phyloP scores from a whole-genome alignment of 306 rosid genomes.

The Dalbergia cultrata region DNA sequence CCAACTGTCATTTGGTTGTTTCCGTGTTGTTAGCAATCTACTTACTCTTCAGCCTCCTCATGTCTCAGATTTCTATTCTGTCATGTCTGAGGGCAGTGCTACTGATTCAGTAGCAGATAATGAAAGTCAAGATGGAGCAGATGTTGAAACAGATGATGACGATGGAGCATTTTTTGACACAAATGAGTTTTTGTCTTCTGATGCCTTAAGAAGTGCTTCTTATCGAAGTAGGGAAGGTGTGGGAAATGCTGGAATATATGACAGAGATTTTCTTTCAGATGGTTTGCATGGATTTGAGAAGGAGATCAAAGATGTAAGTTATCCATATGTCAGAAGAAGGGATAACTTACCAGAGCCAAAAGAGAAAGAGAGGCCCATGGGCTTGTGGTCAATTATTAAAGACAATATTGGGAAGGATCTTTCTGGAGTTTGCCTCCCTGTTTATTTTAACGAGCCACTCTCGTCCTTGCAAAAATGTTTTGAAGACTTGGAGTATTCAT shows the following conservation, averaged over 20 bases:
- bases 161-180: constrained; percentile 86
- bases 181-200: constrained; percentile 76
- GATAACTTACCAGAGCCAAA: constrained; percentile 94
- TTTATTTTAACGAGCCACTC: constrained; percentile 98
- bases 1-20: constrained; percentile 21
- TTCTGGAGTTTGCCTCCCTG: constrained; percentile 99
- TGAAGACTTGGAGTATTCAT: constrained; percentile 97
- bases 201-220: constrained; percentile 93
- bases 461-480: constrained; percentile 98
- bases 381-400: constrained; percentile 98
- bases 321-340: constrained; percentile 89
- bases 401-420: constrained; percentile 99
- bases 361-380: constrained; percentile 90
- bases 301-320: constrained; percentile 66
- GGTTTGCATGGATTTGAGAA: constrained; percentile 68
- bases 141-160: constrained; percentile 90
- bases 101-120: constrained; percentile 89
- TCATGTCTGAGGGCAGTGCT: constrained; percentile 94
- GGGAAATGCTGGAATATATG: constrained; percentile 68
- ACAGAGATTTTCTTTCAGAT: constrained; percentile 73
- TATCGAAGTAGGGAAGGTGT: constrained; percentile 79
- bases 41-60: constrained; percentile 43
- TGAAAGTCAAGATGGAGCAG: constrained; percentile 96
- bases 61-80: constrained; percentile 92
- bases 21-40: constrained; percentile 1